A percentile compares a stretch with the other conserved stretches of the same genome.
phyloP scores from a whole-genome alignment of 768 basidiomycete genomes.

The Leccinum olivaceopallidum region DNA sequence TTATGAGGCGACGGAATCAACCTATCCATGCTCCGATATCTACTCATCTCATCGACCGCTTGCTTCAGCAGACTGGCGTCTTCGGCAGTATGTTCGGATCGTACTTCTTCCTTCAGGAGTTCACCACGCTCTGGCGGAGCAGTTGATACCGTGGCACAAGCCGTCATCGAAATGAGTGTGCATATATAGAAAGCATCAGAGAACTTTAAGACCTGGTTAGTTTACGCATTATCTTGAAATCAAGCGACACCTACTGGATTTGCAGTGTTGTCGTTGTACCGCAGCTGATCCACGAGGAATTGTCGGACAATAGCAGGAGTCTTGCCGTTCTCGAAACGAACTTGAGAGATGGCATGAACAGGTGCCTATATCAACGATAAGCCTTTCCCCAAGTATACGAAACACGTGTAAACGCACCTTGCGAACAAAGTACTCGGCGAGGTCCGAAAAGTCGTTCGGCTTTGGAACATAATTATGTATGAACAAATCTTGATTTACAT shows the following conservation, averaged over 20 bases:
- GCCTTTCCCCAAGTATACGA: neutral
- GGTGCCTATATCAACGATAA: slow-evolving; percentile 52
- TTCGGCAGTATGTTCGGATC: slow-evolving; percentile 64
- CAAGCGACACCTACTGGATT: slow-evolving; percentile 63
- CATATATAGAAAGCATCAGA: slow-evolving; percentile 92
- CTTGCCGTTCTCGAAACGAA: slow-evolving; percentile 86
- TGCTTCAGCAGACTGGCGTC: slow-evolving; percentile 71
- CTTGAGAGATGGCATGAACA: slow-evolving; percentile 78
- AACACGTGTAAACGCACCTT: slow-evolving; percentile 54
- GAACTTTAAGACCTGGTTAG: slow-evolving; percentile 49
- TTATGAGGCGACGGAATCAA: slow-evolving; percentile 95
- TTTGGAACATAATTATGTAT: slow-evolving; percentile 88
- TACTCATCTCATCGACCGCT: slow-evolving; percentile 79
- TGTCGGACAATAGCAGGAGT: slow-evolving; percentile 83
- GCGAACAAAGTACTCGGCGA: slow-evolving; percentile 92
- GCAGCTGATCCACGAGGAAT: slow-evolving; percentile 90
- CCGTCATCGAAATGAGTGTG: slow-evolving; percentile 78
- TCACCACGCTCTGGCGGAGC: slow-evolving; percentile 81
- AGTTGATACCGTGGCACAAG: slow-evolving; percentile 74
- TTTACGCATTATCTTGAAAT: neutral
- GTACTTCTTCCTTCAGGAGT: slow-evolving; percentile 66
- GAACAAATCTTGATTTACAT: slow-evolving; percentile 80
- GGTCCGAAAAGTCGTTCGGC: slow-evolving; percentile 91
- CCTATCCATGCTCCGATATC: slow-evolving; percentile 93
- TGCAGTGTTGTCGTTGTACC: slow-evolving; percentile 92